Evolutionary conservation across 352 stramenopile species (phyloP), one percentile per base, ranked within the genome.

Genomic region (Phytophthora pseudosyringae): DNA sequence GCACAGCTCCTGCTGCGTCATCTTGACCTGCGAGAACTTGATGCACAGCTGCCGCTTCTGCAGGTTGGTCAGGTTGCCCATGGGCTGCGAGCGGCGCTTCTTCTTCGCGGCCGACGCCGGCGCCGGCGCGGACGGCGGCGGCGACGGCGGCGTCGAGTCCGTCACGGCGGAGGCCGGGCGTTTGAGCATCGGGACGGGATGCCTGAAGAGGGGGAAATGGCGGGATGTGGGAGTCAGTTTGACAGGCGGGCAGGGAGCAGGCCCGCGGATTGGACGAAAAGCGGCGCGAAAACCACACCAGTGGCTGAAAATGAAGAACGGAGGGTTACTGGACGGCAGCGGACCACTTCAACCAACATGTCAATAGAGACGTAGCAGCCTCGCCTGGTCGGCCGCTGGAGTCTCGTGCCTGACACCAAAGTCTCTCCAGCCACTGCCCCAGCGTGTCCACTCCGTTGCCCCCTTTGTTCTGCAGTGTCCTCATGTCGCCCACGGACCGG

Each of bases 1-100:
- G 43, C 75, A 85, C 36, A 89, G 63, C 57, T 89, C 80, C 63
- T 85, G 73, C 60, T 89, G 80, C 49, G 77, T 87, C 75, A 86
- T 87, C 48, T 83, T 85, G 35, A 75, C 70, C 44, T 73, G 75
- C 28, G 70, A 70, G 55, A 83, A 86, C 57, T 83, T 79, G 41
- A 84, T 81, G 57, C 80, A 89, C 18, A 89, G 70, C 59, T 75
- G 69, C 5, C 77, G 75, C 66, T 87, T 87, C 71, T 89, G 77
- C 36, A 78, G 59, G 51, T 87, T 84, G 16, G 80, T 89, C 11
- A 89, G 70, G 61, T 88, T 88, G 38, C 79, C 79, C 66, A 81
- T 78, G 33, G 73, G 73, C 67, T 83, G 74, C 50, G 74, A 80
- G 16, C 61, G 63, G 25, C 77, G 77, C 47, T 83, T 83, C 63